phyloP scores from a whole-genome alignment of 2,329 filamentous ascomycete species.

The Tolypocladium nubicola region DNA sequence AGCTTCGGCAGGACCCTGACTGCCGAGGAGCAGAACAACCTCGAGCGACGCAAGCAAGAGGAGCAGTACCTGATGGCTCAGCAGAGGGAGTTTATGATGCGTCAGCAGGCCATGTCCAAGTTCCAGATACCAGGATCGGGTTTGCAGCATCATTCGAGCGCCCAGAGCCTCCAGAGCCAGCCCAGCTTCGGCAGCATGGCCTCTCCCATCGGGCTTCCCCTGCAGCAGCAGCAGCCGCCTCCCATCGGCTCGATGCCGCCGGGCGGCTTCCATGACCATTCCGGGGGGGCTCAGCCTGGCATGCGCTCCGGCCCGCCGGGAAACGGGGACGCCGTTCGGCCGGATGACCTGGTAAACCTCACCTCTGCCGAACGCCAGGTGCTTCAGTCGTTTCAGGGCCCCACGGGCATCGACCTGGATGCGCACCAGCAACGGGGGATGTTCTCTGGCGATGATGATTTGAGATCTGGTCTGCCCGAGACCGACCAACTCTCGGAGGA shows the following conservation, averaged over 20 bases:
- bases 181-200: conserved; percentile 93
- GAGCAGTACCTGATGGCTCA: conserved; percentile 95
- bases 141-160: conserved; percentile 88
- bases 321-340: conserved; percentile 45
- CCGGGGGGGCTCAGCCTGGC: conserved; percentile 19
- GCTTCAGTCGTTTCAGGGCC: conserved; percentile 26
- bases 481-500: conserved; percentile 42
- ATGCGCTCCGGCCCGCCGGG: conserved; percentile 14
- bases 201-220: conserved; percentile 59
- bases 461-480: conserved; percentile 37
- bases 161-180: conserved; percentile 92
- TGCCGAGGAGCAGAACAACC: conserved; percentile 93
- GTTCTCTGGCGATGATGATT: conserved; percentile 23
- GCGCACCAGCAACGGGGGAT: conserved; percentile 14
- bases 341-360: conserved; percentile 66
- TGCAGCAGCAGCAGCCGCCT: conserved; percentile 21
- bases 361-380: conserved; percentile 41
- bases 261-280: conserved; percentile 62
- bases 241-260: conserved; percentile 41
- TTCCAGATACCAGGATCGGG: conserved; percentile 47
- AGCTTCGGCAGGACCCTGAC: conserved; percentile 95
- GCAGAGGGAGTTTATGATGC: conserved; percentile 85
- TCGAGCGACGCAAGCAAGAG: conserved; percentile 93
- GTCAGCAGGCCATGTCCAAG: conserved; percentile 70
- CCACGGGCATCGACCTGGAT: not conserved